These are phyloP conservation scores for Coniochaeta sp. DNA, from an alignment of 2,329 filamentous ascomycete genomes.

Conservation along the genomic window DNA sequence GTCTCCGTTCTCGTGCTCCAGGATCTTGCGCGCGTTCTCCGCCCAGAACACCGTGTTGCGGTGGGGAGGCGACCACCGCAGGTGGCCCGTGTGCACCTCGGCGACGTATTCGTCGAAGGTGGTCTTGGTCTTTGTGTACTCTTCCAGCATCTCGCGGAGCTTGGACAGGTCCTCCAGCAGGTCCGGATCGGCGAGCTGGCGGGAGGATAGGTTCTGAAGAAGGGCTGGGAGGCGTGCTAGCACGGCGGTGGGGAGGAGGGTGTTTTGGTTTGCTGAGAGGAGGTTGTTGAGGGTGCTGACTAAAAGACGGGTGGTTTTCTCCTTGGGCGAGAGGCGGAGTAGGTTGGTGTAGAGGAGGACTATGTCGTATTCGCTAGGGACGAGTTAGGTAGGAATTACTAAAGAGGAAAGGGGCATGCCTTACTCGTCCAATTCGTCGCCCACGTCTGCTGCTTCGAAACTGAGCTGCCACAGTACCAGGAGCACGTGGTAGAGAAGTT, in stretches of 20 bases:
- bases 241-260: slow-evolving; percentile 75
- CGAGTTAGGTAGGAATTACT: not conserved
- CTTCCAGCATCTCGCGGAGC: slow-evolving; percentile 53
- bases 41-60: slow-evolving; percentile 82
- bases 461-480: slow-evolving; percentile 94
- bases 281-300: slow-evolving; percentile 87
- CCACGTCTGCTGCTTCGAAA: slow-evolving; percentile 73
- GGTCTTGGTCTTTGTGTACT: slow-evolving; percentile 62
- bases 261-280: slow-evolving; percentile 60
- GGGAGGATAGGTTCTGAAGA: slow-evolving; percentile 53
- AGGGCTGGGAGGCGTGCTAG: slow-evolving; percentile 71
- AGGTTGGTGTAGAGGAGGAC: slow-evolving; percentile 88
- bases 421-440: slow-evolving; percentile 77
- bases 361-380: slow-evolving; percentile 77
- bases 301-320: slow-evolving; percentile 91
- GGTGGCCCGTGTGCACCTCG: slow-evolving; percentile 77
- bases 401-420: slow-evolving; percentile 19
- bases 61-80: slow-evolving; percentile 90
- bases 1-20: slow-evolving; percentile 74
- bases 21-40: slow-evolving; percentile 80
- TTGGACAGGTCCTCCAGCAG: slow-evolving; percentile 54
- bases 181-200: slow-evolving; percentile 58
- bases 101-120: slow-evolving; percentile 86
- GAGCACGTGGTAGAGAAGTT: slow-evolving; percentile 89
- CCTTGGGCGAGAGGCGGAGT: slow-evolving; percentile 86